Percentiles rank a stretch among this genome's conserved stretches.
Conservation (phyloP, 1,284 basidiomycete genomes). For the Agaricales sp. region DNA sequence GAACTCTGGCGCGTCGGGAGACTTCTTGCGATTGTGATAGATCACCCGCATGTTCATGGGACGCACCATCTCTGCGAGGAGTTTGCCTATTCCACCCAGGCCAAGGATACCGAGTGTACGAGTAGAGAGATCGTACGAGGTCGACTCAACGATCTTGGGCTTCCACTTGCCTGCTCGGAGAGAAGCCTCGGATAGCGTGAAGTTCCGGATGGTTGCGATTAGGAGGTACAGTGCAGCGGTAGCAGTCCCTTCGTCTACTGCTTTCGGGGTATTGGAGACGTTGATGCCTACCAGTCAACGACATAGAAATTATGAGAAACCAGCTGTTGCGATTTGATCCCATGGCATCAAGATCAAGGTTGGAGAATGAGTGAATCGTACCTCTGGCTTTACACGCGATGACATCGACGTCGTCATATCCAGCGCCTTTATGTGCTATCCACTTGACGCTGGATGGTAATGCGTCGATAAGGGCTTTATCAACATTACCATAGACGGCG, state of each 20-base stretch:
- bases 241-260: slow-evolving; percentile 88
- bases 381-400: slow-evolving; percentile 61
- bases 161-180: slow-evolving; percentile 53
- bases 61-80: slow-evolving; percentile 56
- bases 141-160: slow-evolving; percentile 27
- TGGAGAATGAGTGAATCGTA: slow-evolving; percentile 18
- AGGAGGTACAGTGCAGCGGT: slow-evolving; percentile 83
- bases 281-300: slow-evolving; percentile 48
- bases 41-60: slow-evolving; percentile 84
- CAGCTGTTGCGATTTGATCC: no score
- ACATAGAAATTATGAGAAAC: background rate
- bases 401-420: slow-evolving; percentile 83
- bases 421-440: slow-evolving; percentile 91
- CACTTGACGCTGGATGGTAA: slow-evolving; percentile 66
- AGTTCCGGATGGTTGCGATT: slow-evolving; percentile 78
- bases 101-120: slow-evolving; percentile 82
- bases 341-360: background rate
- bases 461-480: slow-evolving; percentile 64
- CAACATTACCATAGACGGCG: slow-evolving; percentile 67
- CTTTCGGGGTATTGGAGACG: slow-evolving; percentile 87
- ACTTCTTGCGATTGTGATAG: slow-evolving; percentile 65
- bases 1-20: slow-evolving; percentile 54
- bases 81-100: slow-evolving; percentile 81
- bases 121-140: slow-evolving; percentile 68
- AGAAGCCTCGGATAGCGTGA: slow-evolving; percentile 61